These are phyloP conservation scores for Exserohilum turcica DNA, from an alignment of 2,329 filamentous ascomycete genomes.

Conservation along the genomic window DNA sequence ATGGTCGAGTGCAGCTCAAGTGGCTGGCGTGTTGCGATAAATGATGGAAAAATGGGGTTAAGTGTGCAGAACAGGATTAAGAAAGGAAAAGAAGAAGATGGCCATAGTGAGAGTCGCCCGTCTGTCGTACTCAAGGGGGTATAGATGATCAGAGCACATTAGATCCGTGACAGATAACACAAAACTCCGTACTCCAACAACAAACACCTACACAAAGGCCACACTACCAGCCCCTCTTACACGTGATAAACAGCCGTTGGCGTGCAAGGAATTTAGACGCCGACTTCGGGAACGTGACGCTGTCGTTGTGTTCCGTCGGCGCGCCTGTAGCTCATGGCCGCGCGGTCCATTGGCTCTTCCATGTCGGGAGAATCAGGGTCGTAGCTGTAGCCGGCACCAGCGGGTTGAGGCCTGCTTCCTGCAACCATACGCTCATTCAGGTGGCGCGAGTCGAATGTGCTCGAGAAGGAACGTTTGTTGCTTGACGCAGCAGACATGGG, in stretches of 20 bases:
- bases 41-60: background rate
- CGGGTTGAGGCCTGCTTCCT: slow-evolving; percentile 51
- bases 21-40: slow-evolving; percentile 2
- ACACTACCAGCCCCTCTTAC: background rate
- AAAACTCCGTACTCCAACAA: slow-evolving; percentile 23
- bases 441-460: slow-evolving; percentile 53
- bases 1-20: slow-evolving; percentile 1
- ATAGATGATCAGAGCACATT: slow-evolving; percentile 24
- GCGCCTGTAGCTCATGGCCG: slow-evolving; percentile 54
- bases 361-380: slow-evolving; percentile 47
- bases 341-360: slow-evolving; percentile 47
- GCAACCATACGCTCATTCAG: slow-evolving; percentile 51
- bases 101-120: slow-evolving; percentile 18
- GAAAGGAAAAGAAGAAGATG: background rate
- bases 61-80: background rate
- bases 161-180: slow-evolving; percentile 17
- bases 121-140: slow-evolving; percentile 24
- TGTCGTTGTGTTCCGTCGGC: slow-evolving; percentile 53
- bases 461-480: slow-evolving; percentile 55
- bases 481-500: slow-evolving; percentile 35
- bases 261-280: slow-evolving; percentile 22
- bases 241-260: slow-evolving; percentile 13
- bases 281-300: slow-evolving; percentile 45
- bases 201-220: slow-evolving; percentile 1
- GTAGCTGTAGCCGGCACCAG: slow-evolving; percentile 38